These are phyloP conservation scores for Toxicodendron radicans DNA, from an alignment of 345 rosid species.

Conservation along the genomic window DNA sequence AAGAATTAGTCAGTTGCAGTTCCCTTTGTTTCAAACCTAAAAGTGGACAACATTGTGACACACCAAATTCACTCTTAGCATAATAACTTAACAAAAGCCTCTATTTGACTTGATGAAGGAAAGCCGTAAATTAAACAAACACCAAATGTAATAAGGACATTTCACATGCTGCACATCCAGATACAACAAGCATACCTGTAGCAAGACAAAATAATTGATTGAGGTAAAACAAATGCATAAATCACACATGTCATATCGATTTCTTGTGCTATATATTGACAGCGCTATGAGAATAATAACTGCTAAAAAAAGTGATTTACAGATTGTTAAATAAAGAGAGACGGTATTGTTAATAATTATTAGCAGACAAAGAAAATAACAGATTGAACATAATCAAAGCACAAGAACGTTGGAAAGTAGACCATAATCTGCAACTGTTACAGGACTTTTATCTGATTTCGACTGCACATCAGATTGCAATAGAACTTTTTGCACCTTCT, in stretches of 20 bases:
- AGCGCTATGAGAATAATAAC: not conserved
- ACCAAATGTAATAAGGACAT: not conserved
- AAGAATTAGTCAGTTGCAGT: not conserved
- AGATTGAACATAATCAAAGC: not conserved
- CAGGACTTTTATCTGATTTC: conserved; percentile 87
- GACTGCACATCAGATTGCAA: conserved; percentile 90
- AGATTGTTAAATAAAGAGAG: not conserved
- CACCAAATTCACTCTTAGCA: too few relatives aligned
- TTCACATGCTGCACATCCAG: not conserved
- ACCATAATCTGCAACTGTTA: conserved; percentile 98
- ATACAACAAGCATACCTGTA: not conserved
- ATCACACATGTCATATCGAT: not conserved
- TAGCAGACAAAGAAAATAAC: not conserved
- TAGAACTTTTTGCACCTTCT: conserved; percentile 85
- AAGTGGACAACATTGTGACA: not conserved
- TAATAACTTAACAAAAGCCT: not conserved
- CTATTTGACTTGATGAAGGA: not conserved
- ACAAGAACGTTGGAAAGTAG: conserved; percentile 23
- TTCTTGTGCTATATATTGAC: not conserved
- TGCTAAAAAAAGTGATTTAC: not conserved
- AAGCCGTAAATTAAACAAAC: not conserved
- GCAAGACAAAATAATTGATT: not conserved
- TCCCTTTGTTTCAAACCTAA: conserved; percentile 1
- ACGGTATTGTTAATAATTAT: not conserved
- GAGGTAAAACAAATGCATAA: not conserved